Evolutionary conservation across 192 early-diverging fungal genomes (phyloP), one percentile per base, ranked within the genome.

Genomic region (Mortierella alpina): DNA sequence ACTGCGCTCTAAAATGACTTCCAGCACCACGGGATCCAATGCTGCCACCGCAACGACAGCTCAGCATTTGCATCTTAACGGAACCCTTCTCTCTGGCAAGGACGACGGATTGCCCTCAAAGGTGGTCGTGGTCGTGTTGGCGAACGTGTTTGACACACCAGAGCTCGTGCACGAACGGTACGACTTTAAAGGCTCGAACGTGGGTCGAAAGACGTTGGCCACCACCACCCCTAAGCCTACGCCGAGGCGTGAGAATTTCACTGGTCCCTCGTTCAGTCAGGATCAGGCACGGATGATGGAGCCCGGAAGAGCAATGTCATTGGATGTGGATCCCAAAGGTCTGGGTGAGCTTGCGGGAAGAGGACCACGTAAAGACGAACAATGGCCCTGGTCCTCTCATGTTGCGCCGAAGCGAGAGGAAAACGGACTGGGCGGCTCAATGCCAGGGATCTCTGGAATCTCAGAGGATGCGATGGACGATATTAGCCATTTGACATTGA

Each of bases 111-210:
- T 80, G 6, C 77, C 70, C 2, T 80, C 69, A 8, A 80, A 80
- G 31, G n/a, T 80, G 11, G 70, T 72, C 12, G 77, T 80, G 0
- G 77, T 80, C 11, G 70, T 80, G 7, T 15, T 80, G 42, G 77
- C 77, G 13, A 80, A 80, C 56, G 70, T 80, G 3, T 80, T 80
- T 64, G 77, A 80, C 41, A 80, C 77, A 0, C 65, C 77, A 1
- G 68, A 80, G 56, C 46, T 80, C 5, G 59, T 80, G 12, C 61
- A 80, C 59, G 77, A 80, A 39, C 77, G 77, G 39, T 80, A 80
- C 18, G 77, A 80, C 13, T 80, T 80, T 31, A 80, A 80, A 44
- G 77, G 77, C 2, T 80, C 77, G 1, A 80, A 72, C 47, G 77
- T 80, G 2, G 77, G 77, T 22, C 63, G 77, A 15, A 66, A 52